Percentiles rank a stretch among this genome's conserved stretches.
Conservation (phyloP, 192 early-diverging fungal genomes). For the Coemansia sp. region DNA sequence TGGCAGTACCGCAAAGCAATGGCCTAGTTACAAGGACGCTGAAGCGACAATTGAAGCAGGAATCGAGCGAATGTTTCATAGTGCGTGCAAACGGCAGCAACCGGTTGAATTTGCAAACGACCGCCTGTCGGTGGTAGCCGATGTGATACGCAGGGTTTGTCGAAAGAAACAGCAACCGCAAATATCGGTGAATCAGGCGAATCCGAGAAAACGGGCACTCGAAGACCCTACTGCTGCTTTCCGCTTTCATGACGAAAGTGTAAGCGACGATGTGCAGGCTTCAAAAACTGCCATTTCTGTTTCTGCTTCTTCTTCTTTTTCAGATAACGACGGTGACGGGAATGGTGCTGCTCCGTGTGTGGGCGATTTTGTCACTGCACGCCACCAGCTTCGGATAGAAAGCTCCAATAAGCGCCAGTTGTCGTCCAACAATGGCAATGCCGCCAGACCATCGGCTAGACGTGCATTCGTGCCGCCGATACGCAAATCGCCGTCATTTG, state of each 20-base stretch:
- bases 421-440: constrained; percentile 1
- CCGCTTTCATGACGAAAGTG: background rate
- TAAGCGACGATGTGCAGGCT: background rate
- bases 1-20: background rate
- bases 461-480: constrained; percentile 33
- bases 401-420: constrained; percentile 26
- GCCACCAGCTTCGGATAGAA: constrained; percentile 40
- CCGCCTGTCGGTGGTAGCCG: background rate
- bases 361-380: constrained; percentile 42
- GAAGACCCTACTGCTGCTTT: background rate
- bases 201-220: background rate
- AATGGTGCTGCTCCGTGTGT: background rate
- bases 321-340: background rate
- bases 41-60: background rate
- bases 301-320: background rate
- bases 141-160: background rate
- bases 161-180: background rate
- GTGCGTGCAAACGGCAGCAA: background rate
- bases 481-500: constrained; percentile 24
- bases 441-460: background rate
- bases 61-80: background rate
- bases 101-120: too few relatives aligned
- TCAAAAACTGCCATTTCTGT: background rate
- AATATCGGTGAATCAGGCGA: background rate
- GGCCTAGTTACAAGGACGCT: background rate